A percentile compares a stretch with the other conserved stretches of the same genome.
phyloP scores from a whole-genome alignment of 768 basidiomycete genomes.

The Postia placenta region DNA sequence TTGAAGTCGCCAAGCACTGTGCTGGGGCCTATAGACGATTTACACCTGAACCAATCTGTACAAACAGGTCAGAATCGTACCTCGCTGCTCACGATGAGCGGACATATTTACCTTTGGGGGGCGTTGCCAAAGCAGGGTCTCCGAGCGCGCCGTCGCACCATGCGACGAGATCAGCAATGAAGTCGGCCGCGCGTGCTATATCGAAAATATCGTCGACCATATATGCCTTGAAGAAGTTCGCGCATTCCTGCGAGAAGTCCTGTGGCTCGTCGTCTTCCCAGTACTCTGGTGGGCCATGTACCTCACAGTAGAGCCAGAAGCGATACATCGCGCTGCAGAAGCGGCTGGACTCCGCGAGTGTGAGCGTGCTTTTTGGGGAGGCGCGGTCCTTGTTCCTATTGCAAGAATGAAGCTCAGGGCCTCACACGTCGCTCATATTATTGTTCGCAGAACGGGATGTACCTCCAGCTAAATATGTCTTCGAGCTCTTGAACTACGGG shows the following conservation, averaged over 20 bases:
- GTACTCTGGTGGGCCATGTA: neutral
- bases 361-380: constrained; percentile 24
- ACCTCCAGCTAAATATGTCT: constrained; percentile 36
- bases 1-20: neutral
- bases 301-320: constrained; percentile 18
- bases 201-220: constrained; percentile 16
- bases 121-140: neutral
- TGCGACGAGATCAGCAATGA: constrained; percentile 12
- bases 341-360: constrained; percentile 24
- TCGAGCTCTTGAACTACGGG: constrained; percentile 25
- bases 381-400: constrained; percentile 32
- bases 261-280: neutral
- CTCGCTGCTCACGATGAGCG: neutral
- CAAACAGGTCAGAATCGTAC: too few species aligned
- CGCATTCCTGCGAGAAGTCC: neutral
- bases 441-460: constrained; percentile 5
- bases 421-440: neutral
- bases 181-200: constrained; percentile 15
- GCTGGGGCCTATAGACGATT: neutral
- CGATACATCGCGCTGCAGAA: constrained; percentile 27
- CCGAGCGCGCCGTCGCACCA: neutral
- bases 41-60: neutral
- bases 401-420: too few species aligned
- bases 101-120: too few species aligned
- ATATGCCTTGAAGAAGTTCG: constrained; percentile 7